Conservation (phyloP, 345 rosid genomes). For the Isatis tinctoria region DNA sequence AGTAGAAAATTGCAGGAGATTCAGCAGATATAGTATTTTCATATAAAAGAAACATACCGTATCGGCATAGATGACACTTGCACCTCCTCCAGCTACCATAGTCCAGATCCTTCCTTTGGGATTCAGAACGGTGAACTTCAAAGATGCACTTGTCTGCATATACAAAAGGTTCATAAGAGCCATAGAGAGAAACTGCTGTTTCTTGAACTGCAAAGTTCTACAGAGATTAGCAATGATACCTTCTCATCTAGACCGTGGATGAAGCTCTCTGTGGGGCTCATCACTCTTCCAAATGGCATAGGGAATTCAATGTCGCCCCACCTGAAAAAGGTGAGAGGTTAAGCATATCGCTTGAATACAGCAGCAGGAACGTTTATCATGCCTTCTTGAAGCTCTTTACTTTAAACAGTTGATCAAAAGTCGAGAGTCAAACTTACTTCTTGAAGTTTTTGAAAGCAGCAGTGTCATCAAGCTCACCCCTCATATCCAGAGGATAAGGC, state of each 20-base stretch:
- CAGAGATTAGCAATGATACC: slow-evolving; percentile 39
- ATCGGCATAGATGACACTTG: slow-evolving; percentile 96
- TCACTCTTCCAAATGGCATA: slow-evolving; percentile 91
- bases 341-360: background rate
- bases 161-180: background rate
- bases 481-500: slow-evolving; percentile 98
- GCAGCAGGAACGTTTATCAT: background rate
- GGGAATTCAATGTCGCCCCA: slow-evolving; percentile 96
- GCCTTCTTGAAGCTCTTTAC: background rate
- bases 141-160: slow-evolving; percentile 87
- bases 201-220: background rate
- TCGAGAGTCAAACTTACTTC: slow-evolving; percentile 44
- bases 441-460: slow-evolving; percentile 98
- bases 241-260: slow-evolving; percentile 95
- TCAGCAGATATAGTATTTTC: background rate
- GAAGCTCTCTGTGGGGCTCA: slow-evolving; percentile 83
- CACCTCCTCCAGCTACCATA: slow-evolving; percentile 99
- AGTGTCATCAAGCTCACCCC: slow-evolving; percentile 98
- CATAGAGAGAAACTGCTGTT: background rate
- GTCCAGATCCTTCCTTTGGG: slow-evolving; percentile 95
- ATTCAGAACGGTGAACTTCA: slow-evolving; percentile 93
- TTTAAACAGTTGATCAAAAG: background rate
- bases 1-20: background rate
- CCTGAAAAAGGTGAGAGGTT: slow-evolving; percentile 40
- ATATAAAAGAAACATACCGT: slow-evolving; percentile 52